Base-by-base conservation (phyloP, 2,329 filamentous ascomycete genomes). In the Geoglossum cookeanum region DNA sequence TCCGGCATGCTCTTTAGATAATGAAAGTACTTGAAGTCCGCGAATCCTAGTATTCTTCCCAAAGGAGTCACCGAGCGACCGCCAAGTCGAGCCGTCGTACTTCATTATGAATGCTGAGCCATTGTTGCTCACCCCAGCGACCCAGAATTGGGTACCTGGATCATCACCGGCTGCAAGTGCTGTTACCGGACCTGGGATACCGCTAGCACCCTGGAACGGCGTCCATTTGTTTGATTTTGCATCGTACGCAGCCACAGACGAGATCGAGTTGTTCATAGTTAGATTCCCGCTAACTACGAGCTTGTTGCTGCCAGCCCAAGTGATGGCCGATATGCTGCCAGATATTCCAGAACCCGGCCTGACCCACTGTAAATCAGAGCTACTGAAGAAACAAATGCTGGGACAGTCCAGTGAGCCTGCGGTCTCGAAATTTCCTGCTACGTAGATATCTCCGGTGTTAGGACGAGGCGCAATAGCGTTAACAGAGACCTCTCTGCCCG, bases 351-450 rank as follows among this genome's bases (percentile, higher is more conserved):
- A 79, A 7, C 88, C 89, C 13, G 89, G 85, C 42, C 84, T 79
- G 64, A 77, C 84, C 91, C 91, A 98, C 64, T 90, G 84, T 13
- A 76, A 78, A 3, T 76, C 75, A 6, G 78, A 72, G 1, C 82
- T 80, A 65, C 85, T 82, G 71, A 86, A 94, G 59, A 84, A 74
- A 70, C 92, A 98, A 29, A 98, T 78, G 52, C 80, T 83, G 3
- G 84, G 81, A 67, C 92, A 98, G 47, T 80, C 82, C 33, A 97
- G 77, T 3, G 84, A 83, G 32, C 92, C 92, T 17, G 89, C 92
- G 35, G 78, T 80, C n/a, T 80, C 74, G 65, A 97, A 98, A 8
- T 78, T 80, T 35, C 92, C 92, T 42, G 85, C 91, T 35, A 98
- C 85, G 65, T 85, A 98, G 11, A 98, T 75, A 55, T 92, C 81